Base-by-base conservation (phyloP, 208 protist species). In the Crithidia brevicula region DNA sequence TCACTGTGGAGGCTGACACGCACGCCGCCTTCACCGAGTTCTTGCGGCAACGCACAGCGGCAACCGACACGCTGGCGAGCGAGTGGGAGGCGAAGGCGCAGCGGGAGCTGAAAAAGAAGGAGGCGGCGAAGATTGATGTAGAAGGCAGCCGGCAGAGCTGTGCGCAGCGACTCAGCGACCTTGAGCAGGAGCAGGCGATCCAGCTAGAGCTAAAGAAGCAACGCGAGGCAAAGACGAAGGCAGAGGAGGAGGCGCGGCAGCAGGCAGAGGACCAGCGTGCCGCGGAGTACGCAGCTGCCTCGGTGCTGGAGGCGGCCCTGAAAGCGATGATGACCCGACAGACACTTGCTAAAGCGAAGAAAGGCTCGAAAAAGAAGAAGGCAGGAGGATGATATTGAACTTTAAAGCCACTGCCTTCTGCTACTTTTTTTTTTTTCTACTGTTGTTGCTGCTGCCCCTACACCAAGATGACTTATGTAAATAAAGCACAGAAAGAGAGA, bases 11-110 rank as follows among this genome's bases (percentile, higher is more conserved):
- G 61, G 54, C 74, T 0, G 69, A 65, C 57, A 85, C 88, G 2
- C 79, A 92, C 67, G 70, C 54, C 15, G 77, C 83, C 16, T 95
- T 96, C 38, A 77, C 74, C 30, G 60, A 80, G 22, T 89, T 95
- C 64, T 72, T 97, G 30, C 82, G 70, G 10, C 67, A 90, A 47
- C 82, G 88, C 47, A 86, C 88, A 9, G 79, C 56, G 18, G 89
- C 70, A n/a, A 86, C 89, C 67, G 92, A 95, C 28, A 51, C 75
- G 33, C 72, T 93, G 43, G 89, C 85, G 11, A 73, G 54, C 11
- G 81, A 89, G 59, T 96, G 92, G 92, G 83, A 92, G 27, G 64
- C 66, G 31, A 96, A 94, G 63, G 90, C 90, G 56, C 79, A 87
- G 57, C 64, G n/a, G 15, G 87, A 93, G 59, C 81, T 93, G 40